Evolutionary conservation across 495 filamentous ascomycete species (phyloP), one percentile per base, ranked within the genome.

Genomic region (Hypoxylon lienhwacheense): DNA sequence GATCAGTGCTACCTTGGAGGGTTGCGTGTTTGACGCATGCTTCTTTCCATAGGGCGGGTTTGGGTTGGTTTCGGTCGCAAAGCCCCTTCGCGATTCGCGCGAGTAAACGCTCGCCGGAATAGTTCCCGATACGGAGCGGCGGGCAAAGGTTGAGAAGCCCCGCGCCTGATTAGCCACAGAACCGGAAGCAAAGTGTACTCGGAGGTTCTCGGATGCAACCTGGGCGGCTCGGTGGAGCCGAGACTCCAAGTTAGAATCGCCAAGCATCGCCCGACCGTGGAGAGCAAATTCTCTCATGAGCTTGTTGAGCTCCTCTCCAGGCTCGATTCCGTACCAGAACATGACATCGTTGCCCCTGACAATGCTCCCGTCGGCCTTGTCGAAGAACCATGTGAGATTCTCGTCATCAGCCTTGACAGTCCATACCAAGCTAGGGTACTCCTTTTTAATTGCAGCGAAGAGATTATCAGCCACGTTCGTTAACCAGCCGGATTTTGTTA

Each of bases 321-420:
- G 84, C 60, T 91, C 88, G 47, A 93, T 83, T 25, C 93, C 93
- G 65, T 93, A 96, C 90, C 93, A 98, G 78, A 97, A 97, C 68
- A 97, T 85, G 26, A 97, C 89, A 62, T 95, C 85, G 45, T 89
- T 90, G 42, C 89, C 82, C 24, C 84, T 81, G 35, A 87, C 88
- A 51, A 97, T 76, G 70, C 88, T 95, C 37, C 95, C 95, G 53
- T 96, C 89, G 6, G 93, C 87, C 77, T 96, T 96, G 73, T 96
- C 92, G 56, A 95, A 96, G 77, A 97, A 97, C 93, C 93, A 98
- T 20, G 88, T 90, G 63, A 98, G 77, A 69, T 97, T 97, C 79
- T 97, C 95, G 56, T 98, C 93, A 53, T 93, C 89, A 61, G 90
- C 86, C 74, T 89, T 91, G 32, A 97, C 93, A n/a, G 90, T 96